These are phyloP conservation scores for Trichomonascaceae sp. DNA, from an alignment of 1,139 yeast genomes.

Conservation along the genomic window DNA sequence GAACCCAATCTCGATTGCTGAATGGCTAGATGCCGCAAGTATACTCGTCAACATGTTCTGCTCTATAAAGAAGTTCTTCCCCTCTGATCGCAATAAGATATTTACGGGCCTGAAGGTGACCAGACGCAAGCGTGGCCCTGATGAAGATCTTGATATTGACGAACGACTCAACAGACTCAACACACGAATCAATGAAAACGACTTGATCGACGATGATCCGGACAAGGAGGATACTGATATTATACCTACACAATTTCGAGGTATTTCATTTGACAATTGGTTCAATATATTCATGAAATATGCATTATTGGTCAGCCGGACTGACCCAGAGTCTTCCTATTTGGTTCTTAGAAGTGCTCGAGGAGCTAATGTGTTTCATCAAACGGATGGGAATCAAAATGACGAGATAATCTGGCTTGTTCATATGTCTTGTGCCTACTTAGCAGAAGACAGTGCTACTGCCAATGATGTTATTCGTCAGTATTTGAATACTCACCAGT, in stretches of 20 bases:
- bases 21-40: constrained; percentile 82
- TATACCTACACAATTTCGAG: constrained; percentile 51
- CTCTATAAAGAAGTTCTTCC: constrained; percentile 70
- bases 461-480: constrained; percentile 54
- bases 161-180: constrained; percentile 65
- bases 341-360: constrained; percentile 68
- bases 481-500: constrained; percentile 63
- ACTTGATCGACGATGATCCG: constrained; percentile 31
- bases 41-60: constrained; percentile 79
- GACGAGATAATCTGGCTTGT: constrained; percentile 53
- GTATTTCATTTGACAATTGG: constrained; percentile 75
- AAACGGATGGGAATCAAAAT: constrained; percentile 38
- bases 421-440: constrained; percentile 59
- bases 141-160: constrained; percentile 43
- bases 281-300: constrained; percentile 75
- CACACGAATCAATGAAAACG: constrained; percentile 18
- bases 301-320: constrained; percentile 61
- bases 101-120: constrained; percentile 57
- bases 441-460: constrained; percentile 45
- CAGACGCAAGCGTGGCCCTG: constrained; percentile 9
- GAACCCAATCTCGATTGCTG: constrained; percentile 56
- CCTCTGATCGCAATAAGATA: constrained; percentile 61
- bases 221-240: constrained; percentile 49
- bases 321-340: constrained; percentile 58
- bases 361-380: constrained; percentile 69